These are phyloP conservation scores for Sonneratia alba DNA, from an alignment of 345 rosid species.

Conservation along the genomic window DNA sequence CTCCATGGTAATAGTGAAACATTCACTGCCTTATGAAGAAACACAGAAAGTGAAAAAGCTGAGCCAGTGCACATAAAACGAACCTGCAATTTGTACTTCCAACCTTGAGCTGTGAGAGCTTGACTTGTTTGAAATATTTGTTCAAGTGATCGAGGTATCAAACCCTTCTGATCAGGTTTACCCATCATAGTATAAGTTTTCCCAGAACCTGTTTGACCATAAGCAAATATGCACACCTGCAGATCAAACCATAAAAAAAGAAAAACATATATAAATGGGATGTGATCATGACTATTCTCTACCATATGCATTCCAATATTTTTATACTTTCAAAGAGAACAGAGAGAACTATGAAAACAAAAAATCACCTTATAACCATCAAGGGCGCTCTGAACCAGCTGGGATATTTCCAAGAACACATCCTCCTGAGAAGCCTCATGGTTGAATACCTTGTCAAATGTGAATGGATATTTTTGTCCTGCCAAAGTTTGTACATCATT, in stretches of 20 bases:
- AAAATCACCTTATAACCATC: slow-evolving; percentile 84
- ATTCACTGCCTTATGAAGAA: not conserved
- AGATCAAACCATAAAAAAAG: not conserved
- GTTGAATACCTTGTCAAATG: slow-evolving; percentile 82
- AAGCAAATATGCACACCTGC: slow-evolving; percentile 97
- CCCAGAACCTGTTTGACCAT: slow-evolving; percentile 97
- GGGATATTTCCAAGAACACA: slow-evolving; percentile 87
- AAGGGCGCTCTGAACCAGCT: slow-evolving; percentile 87
- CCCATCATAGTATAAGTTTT: slow-evolving; percentile 99
- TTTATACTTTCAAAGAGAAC: not conserved
- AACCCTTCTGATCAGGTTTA: slow-evolving; percentile 74
- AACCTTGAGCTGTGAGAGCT: slow-evolving; percentile 62
- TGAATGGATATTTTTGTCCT: slow-evolving; percentile 77
- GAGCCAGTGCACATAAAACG: not conserved
- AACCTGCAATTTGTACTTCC: slow-evolving; percentile 97
- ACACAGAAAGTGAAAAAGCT: not conserved
- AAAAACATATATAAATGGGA: not conserved
- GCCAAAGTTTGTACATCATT: slow-evolving; percentile 1
- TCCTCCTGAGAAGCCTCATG: slow-evolving; percentile 82
- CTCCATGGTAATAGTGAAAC: not conserved
- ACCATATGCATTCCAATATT: not conserved
- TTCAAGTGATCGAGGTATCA: slow-evolving; percentile 87
- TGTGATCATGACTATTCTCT: not conserved
- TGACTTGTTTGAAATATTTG: slow-evolving; percentile 81
- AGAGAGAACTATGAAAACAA: not conserved